Evolutionary conservation across 1,139 yeast species (phyloP), one percentile per base, ranked within the genome.

Genomic region (Blastobotrys raffinosifermentans): DNA sequence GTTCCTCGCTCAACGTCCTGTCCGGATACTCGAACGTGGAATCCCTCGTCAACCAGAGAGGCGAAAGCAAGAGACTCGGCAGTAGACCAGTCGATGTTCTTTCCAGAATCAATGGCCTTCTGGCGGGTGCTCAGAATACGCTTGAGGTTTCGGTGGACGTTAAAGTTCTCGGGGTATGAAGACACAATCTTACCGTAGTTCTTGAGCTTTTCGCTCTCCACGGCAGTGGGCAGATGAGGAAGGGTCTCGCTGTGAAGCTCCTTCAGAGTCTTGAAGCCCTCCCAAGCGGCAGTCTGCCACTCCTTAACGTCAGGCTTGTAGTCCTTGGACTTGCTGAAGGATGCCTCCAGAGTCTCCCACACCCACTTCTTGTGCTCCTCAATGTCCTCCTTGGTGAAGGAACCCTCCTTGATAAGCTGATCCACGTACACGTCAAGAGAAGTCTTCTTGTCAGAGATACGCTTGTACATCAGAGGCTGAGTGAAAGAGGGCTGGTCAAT

Each of bases 1-100:
- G 99, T 91, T 74, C 99, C 99, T 79, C 99, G 87, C 75, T 93
- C 98, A 50, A 91, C 98, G 76, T 91, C 99, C 72, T 91, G 97
- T 63, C 99, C 99, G 36, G 96, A 85, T 40, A 91, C 83, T 73
- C 99, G 86, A 44, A 91, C 94, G 57, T 91, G 95, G 68, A 82
- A 84, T 47, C 98, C 98, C 68, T 91, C 99, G 57, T 80, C 66
- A 40, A 83, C 81, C 55, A 91, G 74, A 38, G 96, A 77, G 60
- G 97, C 99, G 58, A 80, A 89, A 27, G 98, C 98, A 57, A 91
- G 78, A 32, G 97, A 97, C 71, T 91, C 99, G 75, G 96, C 99
- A 45, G 99, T 91, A 32, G 98, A 82, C 97, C 97, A 91, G 67
- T 93, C 99, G 51, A 91, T 87, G 57, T 93, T 94, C 67, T 83